Conservation (phyloP, 2,329 filamentous ascomycete genomes). For the Ophiostoma australiae region DNA sequence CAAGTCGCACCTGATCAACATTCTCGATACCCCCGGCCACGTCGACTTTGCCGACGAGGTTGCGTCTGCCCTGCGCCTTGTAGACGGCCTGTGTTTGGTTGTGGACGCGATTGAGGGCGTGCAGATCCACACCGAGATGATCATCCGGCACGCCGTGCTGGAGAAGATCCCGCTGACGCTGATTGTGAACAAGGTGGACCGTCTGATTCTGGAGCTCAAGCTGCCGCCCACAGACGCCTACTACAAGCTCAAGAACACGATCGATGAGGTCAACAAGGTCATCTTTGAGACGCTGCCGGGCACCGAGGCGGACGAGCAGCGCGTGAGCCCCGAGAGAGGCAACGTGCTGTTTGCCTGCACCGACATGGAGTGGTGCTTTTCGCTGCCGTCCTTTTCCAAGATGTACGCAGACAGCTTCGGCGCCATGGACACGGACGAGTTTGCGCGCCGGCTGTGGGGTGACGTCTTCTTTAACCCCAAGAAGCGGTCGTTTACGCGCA, state of each 20-base stretch:
- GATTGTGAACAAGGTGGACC: conserved; percentile 96
- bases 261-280: conserved; percentile 94
- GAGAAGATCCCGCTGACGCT: conserved; percentile 85
- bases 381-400: conserved; percentile 84
- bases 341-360: conserved; percentile 97
- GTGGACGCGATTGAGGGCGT: conserved; percentile 98
- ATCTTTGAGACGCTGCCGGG: conserved; percentile 85
- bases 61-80: conserved; percentile 77
- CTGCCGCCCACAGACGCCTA: conserved; percentile 93
- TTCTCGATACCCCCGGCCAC: conserved; percentile 93
- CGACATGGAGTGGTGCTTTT: conserved; percentile 95
- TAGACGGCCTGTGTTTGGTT: conserved; percentile 86
- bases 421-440: conserved; percentile 74
- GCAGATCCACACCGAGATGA: conserved; percentile 95
- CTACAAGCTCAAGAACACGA: conserved; percentile 98
- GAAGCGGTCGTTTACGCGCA: conserved; percentile 87
- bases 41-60: conserved; percentile 99
- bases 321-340: conserved; percentile 90
- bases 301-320: conserved; percentile 67
- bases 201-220: conserved; percentile 88
- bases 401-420: conserved; percentile 92
- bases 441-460: conserved; percentile 84
- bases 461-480: conserved; percentile 93
- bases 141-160: conserved; percentile 90
- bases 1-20: conserved; percentile 92